phyloP scores from a whole-genome alignment of 768 basidiomycete genomes.

The Asterophora lycoperdoides region DNA sequence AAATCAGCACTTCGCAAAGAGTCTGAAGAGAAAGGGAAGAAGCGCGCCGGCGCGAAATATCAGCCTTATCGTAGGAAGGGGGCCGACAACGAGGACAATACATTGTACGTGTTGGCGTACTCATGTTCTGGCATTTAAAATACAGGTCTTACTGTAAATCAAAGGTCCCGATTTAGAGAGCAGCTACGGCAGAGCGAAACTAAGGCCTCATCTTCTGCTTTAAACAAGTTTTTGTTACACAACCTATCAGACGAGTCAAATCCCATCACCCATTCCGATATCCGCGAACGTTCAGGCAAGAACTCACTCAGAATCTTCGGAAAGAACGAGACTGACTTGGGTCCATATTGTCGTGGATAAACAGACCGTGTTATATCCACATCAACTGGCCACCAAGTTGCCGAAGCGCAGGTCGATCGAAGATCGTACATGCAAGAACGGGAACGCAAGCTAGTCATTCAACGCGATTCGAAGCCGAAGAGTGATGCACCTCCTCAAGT shows the following conservation, averaged over 20 bases:
- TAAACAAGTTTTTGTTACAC: conserved; percentile 57
- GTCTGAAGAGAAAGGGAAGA: conserved; percentile 14
- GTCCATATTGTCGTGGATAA: background rate
- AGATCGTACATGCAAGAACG: conserved; percentile 40
- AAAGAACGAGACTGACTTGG: background rate
- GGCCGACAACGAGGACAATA: conserved; percentile 3
- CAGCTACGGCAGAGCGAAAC: conserved; percentile 12
- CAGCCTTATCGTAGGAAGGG: conserved; percentile 13
- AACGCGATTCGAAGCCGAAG: conserved; percentile 22
- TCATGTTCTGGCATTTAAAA: background rate
- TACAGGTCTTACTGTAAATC: conserved; percentile 7
- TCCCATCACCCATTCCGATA: conserved; percentile 75
- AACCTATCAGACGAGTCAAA: conserved; percentile 63
- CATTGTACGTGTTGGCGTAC: conserved; percentile 5
- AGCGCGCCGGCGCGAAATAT: conserved; percentile 13
- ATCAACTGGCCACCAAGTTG: conserved; percentile 65
- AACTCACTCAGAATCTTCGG: background rate
- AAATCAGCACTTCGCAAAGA: conserved; percentile 6
- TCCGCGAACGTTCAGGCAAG: conserved; percentile 57
- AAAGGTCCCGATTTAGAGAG: conserved; percentile 8
- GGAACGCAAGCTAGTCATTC: conserved; percentile 38
- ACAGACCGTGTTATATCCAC: conserved; percentile 58
- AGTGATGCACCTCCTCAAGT: conserved; percentile 22
- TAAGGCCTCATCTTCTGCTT: conserved; percentile 34
- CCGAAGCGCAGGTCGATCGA: conserved; percentile 40